phyloP scores from a whole-genome alignment of 1,284 basidiomycete species.

The Pseudozyma sp. region DNA sequence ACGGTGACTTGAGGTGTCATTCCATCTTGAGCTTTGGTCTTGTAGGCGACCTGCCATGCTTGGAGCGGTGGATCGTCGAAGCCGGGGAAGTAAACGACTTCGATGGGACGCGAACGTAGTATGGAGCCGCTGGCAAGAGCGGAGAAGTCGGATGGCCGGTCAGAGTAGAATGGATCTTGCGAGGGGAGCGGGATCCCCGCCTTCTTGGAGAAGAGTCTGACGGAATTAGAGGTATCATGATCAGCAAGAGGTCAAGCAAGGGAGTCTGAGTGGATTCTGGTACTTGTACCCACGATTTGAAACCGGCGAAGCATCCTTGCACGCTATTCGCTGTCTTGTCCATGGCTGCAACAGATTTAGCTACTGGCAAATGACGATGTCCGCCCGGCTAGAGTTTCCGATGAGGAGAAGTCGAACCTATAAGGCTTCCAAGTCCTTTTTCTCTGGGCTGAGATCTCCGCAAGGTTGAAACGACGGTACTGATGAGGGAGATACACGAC shows the following conservation, averaged over 20 bases:
- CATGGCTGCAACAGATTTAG: constrained; percentile 1
- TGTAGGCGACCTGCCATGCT: constrained; percentile 55
- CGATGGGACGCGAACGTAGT: constrained; percentile 44
- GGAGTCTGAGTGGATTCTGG: too few relatives aligned
- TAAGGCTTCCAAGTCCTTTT: too few relatives aligned
- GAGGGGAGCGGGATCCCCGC: constrained; percentile 16
- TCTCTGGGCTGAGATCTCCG: too few relatives aligned
- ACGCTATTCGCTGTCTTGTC: constrained; percentile 11
- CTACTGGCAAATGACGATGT: too few relatives aligned
- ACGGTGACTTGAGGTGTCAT: constrained; percentile 49
- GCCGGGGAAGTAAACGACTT: constrained; percentile 46
- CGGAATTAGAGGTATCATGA: too few relatives aligned
- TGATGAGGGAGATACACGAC: too few relatives aligned
- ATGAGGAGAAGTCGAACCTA: too few relatives aligned
- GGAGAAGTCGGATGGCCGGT: constrained; percentile 24
- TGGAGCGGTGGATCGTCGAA: constrained; percentile 43
- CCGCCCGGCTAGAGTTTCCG: too few relatives aligned
- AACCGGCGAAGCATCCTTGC: constrained; percentile 32
- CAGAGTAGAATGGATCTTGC: constrained; percentile 56
- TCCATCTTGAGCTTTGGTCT: constrained; percentile 47
- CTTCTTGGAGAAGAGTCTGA: constrained; percentile 34
- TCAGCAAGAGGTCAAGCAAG: too few relatives aligned
- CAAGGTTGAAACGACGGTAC: too few relatives aligned
- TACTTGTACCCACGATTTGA: constrained; percentile 17
- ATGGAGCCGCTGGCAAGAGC: constrained; percentile 39